These are phyloP conservation scores for Citrus sinensis DNA, from an alignment of 345 rosid genomes.

Conservation along the genomic window DNA sequence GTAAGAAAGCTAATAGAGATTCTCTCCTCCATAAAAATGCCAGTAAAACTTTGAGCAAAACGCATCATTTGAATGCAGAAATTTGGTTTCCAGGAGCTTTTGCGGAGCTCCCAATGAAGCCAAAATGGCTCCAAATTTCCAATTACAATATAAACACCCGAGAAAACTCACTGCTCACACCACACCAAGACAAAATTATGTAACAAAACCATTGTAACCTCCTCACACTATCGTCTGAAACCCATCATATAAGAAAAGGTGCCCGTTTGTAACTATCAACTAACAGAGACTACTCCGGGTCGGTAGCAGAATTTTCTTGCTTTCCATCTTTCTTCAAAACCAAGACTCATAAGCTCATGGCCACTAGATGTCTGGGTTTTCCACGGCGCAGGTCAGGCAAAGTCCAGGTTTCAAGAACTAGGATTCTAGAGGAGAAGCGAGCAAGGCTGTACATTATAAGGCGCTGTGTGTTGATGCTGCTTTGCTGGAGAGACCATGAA, in stretches of 20 bases:
- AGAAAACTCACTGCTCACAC: not conserved
- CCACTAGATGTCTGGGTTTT: constrained; percentile 19
- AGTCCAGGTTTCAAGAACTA: constrained; percentile 9
- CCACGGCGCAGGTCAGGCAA: constrained; percentile 5
- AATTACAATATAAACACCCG: not conserved
- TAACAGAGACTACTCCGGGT: not conserved
- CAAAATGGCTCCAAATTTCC: constrained; percentile 8
- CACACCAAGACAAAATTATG: constrained; percentile 21
- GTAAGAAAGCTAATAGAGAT: constrained; percentile 7
- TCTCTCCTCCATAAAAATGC: not conserved
- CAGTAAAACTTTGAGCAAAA: constrained; percentile 9
- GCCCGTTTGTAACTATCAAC: not conserved
- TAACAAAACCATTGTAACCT: constrained; percentile 30
- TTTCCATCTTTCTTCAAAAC: constrained; percentile 4
- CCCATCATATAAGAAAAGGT: constrained; percentile 4
- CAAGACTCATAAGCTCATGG: constrained; percentile 5
- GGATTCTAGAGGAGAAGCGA: constrained; percentile 28
- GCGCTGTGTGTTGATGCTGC: constrained; percentile 34
- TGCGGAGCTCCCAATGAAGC: constrained; percentile 21
- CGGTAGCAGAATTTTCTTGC: not conserved
- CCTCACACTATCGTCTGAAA: constrained; percentile 2
- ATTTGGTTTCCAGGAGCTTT: not conserved
- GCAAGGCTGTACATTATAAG: constrained; percentile 35
- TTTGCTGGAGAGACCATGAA: constrained; percentile 34
- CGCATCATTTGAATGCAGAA: constrained; percentile 5